These are phyloP conservation scores for Galerina sulciceps DNA, from an alignment of 768 basidiomycete species.

Conservation along the genomic window DNA sequence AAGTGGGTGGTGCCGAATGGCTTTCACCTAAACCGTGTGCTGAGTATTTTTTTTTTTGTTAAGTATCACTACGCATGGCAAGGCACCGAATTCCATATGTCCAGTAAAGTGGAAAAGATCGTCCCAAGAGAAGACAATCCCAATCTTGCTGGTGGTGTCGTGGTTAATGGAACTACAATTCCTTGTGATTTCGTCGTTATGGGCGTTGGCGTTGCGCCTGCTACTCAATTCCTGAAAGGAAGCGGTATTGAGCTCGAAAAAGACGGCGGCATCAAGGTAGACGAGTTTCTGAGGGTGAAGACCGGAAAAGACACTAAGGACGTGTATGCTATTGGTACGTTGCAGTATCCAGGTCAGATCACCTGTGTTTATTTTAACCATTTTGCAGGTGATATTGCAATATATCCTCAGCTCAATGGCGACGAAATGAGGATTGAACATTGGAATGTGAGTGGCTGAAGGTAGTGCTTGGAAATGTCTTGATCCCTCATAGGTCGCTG, in stretches of 20 bases:
- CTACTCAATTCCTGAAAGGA: slow-evolving; percentile 78
- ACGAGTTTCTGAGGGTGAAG: slow-evolving; percentile 69
- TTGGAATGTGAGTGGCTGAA: slow-evolving; percentile 70
- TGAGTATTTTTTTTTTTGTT: neutral
- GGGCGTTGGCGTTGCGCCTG: slow-evolving; percentile 87
- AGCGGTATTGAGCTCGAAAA: slow-evolving; percentile 72
- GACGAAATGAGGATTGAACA: slow-evolving; percentile 75
- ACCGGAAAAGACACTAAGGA: slow-evolving; percentile 45
- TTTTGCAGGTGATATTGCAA: slow-evolving; percentile 73
- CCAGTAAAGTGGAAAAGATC: slow-evolving; percentile 69
- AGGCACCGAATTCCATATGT: slow-evolving; percentile 86
- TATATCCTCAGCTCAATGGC: slow-evolving; percentile 69
- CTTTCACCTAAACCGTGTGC: too few relatives aligned
- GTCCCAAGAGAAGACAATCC: slow-evolving; percentile 56
- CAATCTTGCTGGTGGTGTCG: slow-evolving; percentile 63
- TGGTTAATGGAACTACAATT: slow-evolving; percentile 65
- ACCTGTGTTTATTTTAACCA: neutral
- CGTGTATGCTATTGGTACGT: slow-evolving; percentile 72
- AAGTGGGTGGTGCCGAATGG: slow-evolving; percentile 43
- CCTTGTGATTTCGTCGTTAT: slow-evolving; percentile 81
- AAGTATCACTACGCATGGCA: slow-evolving; percentile 58
- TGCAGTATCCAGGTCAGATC: neutral
- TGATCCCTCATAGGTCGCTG: slow-evolving; percentile 60
- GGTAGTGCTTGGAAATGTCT: neutral
- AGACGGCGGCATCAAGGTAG: slow-evolving; percentile 79